Conservation (phyloP, 768 basidiomycete genomes). For the Steccherinum ochraceum region DNA sequence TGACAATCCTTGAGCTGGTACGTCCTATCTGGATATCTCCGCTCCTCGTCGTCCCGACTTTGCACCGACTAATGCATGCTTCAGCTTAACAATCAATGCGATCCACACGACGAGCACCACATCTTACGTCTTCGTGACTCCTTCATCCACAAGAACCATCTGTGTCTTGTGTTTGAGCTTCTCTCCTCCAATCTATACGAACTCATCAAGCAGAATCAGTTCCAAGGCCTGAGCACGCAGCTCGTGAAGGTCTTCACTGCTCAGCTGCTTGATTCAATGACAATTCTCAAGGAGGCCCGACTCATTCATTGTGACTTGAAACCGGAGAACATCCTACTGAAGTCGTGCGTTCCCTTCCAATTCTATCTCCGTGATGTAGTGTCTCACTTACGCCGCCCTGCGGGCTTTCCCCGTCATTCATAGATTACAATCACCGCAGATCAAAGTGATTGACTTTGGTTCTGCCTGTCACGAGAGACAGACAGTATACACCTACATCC, state of each 20-base stretch:
- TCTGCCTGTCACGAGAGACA: slow-evolving; percentile 98
- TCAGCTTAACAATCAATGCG: slow-evolving; percentile 90
- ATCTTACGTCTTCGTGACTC: slow-evolving; percentile 92
- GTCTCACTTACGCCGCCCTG: not conserved
- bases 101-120: slow-evolving; percentile 94
- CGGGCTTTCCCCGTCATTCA: slow-evolving; percentile 8
- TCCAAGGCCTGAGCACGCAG: slow-evolving; percentile 93
- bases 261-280: slow-evolving; percentile 87
- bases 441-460: slow-evolving; percentile 99
- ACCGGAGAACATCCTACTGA: slow-evolving; percentile 96
- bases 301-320: slow-evolving; percentile 98
- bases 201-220: slow-evolving; percentile 99
- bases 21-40: slow-evolving; percentile 26
- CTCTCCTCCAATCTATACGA: slow-evolving; percentile 97
- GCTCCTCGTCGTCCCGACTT: not conserved
- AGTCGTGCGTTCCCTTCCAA: slow-evolving; percentile 75
- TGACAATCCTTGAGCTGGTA: slow-evolving; percentile 93
- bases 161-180: slow-evolving; percentile 97
- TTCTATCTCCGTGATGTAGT: slow-evolving; percentile 12
- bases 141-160: slow-evolving; percentile 93
- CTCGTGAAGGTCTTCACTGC: slow-evolving; percentile 98
- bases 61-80: slow-evolving; percentile 2
- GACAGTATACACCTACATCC: slow-evolving; percentile 99
- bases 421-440: slow-evolving; percentile 93
- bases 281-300: slow-evolving; percentile 89